phyloP scores from a whole-genome alignment of 2,329 filamentous ascomycete genomes.

The Cladorrhinum sp. region DNA sequence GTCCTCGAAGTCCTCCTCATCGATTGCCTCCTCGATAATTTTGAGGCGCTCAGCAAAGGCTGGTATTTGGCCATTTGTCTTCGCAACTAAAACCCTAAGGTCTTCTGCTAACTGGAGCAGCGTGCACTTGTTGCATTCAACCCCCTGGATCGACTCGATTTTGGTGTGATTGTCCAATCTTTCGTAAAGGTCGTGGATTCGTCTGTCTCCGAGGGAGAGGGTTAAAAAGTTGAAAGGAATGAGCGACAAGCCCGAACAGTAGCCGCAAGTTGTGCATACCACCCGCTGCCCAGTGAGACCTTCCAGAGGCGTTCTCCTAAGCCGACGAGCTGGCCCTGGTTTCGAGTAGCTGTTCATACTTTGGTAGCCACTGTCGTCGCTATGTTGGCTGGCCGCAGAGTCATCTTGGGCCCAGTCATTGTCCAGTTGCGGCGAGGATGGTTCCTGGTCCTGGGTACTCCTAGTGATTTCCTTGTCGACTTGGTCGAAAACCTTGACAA shows the following conservation, averaged over 20 bases:
- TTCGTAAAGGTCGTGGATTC: constrained; percentile 67
- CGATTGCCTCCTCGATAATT: constrained; percentile 67
- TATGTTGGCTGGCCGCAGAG: constrained; percentile 45
- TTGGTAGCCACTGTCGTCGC: constrained; percentile 57
- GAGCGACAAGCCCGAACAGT: constrained; percentile 82
- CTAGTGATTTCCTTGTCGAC: constrained; percentile 72
- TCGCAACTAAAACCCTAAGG: constrained; percentile 46
- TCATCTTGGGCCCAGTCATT: constrained; percentile 41
- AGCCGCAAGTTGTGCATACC: constrained; percentile 79
- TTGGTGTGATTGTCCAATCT: constrained; percentile 81
- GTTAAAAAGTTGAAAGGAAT: constrained; percentile 94
- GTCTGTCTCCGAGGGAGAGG: constrained; percentile 67
- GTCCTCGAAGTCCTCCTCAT: constrained; percentile 76
- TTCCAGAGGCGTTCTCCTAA: constrained; percentile 73
- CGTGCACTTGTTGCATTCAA: constrained; percentile 90
- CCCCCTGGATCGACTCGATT: constrained; percentile 80
- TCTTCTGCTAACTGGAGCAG: constrained; percentile 57
- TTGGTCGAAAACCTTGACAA: constrained; percentile 81
- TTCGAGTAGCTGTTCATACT: constrained; percentile 42
- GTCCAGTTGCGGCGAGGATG: constrained; percentile 40
- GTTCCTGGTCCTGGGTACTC: constrained; percentile 36
- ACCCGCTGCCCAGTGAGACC: constrained; percentile 85
- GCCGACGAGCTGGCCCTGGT: constrained; percentile 34
- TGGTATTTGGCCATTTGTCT: constrained; percentile 42
- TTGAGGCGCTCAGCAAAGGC: constrained; percentile 55